Base-by-base conservation (phyloP, 495 filamentous ascomycete species). In the Daldinia loculata region DNA sequence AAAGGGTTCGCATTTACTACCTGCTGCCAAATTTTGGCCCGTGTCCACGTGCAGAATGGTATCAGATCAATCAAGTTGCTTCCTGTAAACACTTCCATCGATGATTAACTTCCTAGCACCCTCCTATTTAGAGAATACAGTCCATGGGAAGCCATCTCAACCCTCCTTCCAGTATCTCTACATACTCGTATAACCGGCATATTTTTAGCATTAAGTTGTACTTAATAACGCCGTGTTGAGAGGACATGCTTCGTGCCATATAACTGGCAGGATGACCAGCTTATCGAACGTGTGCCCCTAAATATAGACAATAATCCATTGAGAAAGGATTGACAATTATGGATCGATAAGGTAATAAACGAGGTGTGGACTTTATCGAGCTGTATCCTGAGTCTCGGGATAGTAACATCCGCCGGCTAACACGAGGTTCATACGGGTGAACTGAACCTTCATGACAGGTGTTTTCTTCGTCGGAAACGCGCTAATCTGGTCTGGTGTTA, bases 391-490 rank as follows among this genome's bases (percentile, higher is more conserved):
- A 45, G 62, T 75, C 63, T 83, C 81, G 2, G 83, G 80, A 22
- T 83, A 76, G 80, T 93, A 98, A 63, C 91, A 94, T 32, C 95
- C 93, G 32, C 89, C 94, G 11, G 93, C 93, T 58, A 99, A 80
- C 15, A 97, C 88, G 72, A 98, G 78, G 71, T 99, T 99, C 90
- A 95, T 95, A 57, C 91, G 85, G 2, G 95, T 98, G 76, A 97
- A 97, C 75, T 89, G 87, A 52, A 97, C 95, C 83, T 94, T 97
- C 78, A 95, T 91, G 6, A 99, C 92, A 2, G 95, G 93, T 24
- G 91, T 93, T 83, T 95, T 97, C 87, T 98, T 99, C 17, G 95
- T 98, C 0, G 92, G 90, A 74, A 97, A 98, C 4, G 91, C 93
- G 69, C 88, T 90, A 80, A 98, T 93, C 81, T 98, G 95, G 75